Evolutionary conservation across 73 alveolate species (phyloP), one percentile per base, ranked within the genome.

Genomic region (Urostyla sp.): DNA sequence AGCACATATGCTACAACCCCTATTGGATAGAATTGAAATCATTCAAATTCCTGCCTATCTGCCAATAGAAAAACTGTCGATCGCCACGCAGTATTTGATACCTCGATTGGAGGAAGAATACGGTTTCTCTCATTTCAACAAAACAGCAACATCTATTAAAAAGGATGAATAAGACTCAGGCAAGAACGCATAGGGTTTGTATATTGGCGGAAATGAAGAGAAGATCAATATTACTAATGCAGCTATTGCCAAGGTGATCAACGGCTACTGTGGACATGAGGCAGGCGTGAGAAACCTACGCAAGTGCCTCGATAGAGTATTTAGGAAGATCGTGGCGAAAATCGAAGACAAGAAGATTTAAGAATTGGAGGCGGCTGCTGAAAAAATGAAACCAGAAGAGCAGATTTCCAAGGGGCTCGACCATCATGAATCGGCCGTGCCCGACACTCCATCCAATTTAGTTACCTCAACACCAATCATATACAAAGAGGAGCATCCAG

Each of bases 261-360:
- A 58, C 50, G 80, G 75, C 21, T 91, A 91, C 84, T 91, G 97
- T 57, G 84, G 79, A 38, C 80, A 86, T 36, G 97, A 91, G 50
- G 91, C 93, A 21, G 97, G 97, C 18, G 97, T 91, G 31, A 91
- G 97, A 81, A 90, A 80, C 40, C 83, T 91, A 50, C 75, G 93
- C 48, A 91, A 91, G 61, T 91, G 97, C 73, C 24, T 91, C 44
- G 97, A 91, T 56, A 75, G 92, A 37, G 63, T 91, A 32, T 90
- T 91, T 58, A 75, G 97, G 60, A 91, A 91, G 67, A 85, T 87
- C 54, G 97, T 88, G 10, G 85, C 92, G 5, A 89, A 91, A 59
- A 82, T 91, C 45, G 67, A 75, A 26, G 74, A 16, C 35, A 46
- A 44, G 34, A 73, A 89, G 67, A n/a, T n/a, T n/a, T n/a, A n/a